phyloP scores from a whole-genome alignment of 1,284 basidiomycete species.

The Pterulicium gracile region DNA sequence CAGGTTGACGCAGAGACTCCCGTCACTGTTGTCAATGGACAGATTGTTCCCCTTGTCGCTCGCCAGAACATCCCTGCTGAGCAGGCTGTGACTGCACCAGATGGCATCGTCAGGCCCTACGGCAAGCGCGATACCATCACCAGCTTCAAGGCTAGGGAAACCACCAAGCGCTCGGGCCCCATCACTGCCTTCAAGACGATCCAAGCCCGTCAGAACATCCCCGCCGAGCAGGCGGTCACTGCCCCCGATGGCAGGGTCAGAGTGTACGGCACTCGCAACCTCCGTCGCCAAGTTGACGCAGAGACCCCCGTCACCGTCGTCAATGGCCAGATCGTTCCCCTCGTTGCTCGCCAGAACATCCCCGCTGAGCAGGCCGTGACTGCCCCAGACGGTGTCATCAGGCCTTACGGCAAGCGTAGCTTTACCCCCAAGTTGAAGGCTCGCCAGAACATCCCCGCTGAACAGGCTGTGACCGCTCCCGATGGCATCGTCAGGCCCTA shows the following conservation, averaged over 20 bases:
- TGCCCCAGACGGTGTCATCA: slow-evolving; percentile 20
- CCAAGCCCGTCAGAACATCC: slow-evolving; percentile 5
- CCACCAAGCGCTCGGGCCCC: not conserved
- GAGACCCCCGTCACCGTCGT: slow-evolving; percentile 22
- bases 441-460: slow-evolving; percentile 4
- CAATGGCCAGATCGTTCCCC: slow-evolving; percentile 19
- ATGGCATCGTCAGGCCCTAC: slow-evolving; percentile 11
- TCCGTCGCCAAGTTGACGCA: slow-evolving; percentile 21
- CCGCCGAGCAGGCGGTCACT: slow-evolving; percentile 11
- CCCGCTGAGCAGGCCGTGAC: slow-evolving; percentile 24
- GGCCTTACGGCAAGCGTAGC: slow-evolving; percentile 13
- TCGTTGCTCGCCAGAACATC: slow-evolving; percentile 14
- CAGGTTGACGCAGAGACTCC: slow-evolving; percentile 5
- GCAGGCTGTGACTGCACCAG: slow-evolving; percentile 7
- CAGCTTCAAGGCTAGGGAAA: not conserved
- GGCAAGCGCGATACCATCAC: not conserved
- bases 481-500: slow-evolving; percentile 11
- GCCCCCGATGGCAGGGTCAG: slow-evolving; percentile 15
- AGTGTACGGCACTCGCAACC: slow-evolving; percentile 13
- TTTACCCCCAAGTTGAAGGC: slow-evolving; percentile 13
- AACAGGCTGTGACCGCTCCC: slow-evolving; percentile 8
- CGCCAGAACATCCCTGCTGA: slow-evolving; percentile 5
- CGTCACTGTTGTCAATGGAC: slow-evolving; percentile 10
- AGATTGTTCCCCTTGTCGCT: slow-evolving; percentile 3
- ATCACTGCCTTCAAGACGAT: too few relatives aligned